Evolutionary conservation across 805 yeast genomes (phyloP).

Genomic region (Candida silvicultrix): DNA sequence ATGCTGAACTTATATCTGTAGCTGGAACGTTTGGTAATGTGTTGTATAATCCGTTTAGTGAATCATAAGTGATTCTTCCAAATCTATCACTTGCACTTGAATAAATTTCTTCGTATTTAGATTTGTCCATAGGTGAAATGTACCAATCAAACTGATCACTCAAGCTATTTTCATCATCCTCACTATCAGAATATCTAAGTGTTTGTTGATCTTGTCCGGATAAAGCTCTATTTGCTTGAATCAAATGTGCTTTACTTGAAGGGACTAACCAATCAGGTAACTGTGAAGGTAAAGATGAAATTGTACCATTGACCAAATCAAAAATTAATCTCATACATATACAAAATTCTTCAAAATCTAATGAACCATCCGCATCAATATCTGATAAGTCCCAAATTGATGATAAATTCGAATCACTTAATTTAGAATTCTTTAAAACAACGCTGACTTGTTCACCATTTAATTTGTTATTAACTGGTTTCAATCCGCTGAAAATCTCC

Average conservation of each 20-base stretch:
- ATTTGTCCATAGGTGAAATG: conserved; percentile 81
- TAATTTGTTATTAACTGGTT: conserved; percentile 73
- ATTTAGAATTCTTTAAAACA: conserved; percentile 83
- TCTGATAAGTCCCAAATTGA: conserved; percentile 90
- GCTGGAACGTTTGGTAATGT: conserved; percentile 71
- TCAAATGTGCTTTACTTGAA: conserved; percentile 75
- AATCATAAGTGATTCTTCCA: conserved; percentile 74
- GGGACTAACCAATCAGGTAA: conserved; percentile 94
- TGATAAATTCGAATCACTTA: conserved; percentile 70
- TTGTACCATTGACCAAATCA: conserved; percentile 77
- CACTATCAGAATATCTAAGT: conserved; percentile 48
- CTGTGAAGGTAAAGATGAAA: conserved; percentile 53
- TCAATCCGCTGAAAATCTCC: conserved; percentile 91
- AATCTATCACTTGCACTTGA: conserved; percentile 65
- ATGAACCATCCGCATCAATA: conserved; percentile 82
- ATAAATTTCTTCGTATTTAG: conserved; percentile 74
- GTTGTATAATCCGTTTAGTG: conserved; percentile 61
- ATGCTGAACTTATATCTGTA: conserved; percentile 81
- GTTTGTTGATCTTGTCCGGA: conserved; percentile 12
- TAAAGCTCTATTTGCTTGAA: conserved; percentile 72
- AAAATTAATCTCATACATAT: conserved; percentile 94
- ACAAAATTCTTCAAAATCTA: conserved; percentile 97
- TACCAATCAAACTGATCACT: conserved; percentile 79
- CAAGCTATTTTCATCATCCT: conserved; percentile 31
- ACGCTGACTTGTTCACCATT: conserved; percentile 81